These are phyloP conservation scores for Rosa chinensis DNA, from an alignment of 306 rosid species.

Conservation along the genomic window DNA sequence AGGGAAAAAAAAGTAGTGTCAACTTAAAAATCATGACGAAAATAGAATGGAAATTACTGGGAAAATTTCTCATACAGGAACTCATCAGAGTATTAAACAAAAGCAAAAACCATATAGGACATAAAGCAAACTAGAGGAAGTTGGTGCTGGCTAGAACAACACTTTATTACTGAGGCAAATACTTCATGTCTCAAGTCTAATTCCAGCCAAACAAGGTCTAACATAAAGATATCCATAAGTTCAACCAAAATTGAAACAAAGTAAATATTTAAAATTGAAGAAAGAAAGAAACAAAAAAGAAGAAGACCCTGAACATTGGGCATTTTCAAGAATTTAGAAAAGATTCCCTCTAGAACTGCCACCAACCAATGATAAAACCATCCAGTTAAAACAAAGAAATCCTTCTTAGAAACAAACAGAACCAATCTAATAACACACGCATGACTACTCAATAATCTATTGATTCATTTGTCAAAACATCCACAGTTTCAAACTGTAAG, in stretches of 20 bases:
- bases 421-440: background rate
- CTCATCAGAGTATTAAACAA: background rate
- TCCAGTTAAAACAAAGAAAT: background rate
- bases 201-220: conserved; percentile 3
- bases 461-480: background rate
- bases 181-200: background rate
- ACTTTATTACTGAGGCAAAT: background rate
- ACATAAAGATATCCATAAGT: background rate
- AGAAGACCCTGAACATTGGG: background rate
- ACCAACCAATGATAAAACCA: background rate
- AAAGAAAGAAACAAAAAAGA: background rate
- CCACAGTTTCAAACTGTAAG: background rate
- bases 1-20: background rate
- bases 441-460: background rate
- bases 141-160: background rate
- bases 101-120: background rate
- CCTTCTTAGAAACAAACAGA: background rate
- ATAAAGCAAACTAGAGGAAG: background rate
- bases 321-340: background rate
- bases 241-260: background rate
- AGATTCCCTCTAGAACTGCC: background rate
- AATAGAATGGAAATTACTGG: background rate
- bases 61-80: background rate
- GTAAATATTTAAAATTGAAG: background rate
- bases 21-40: background rate